These are phyloP conservation scores for Symbiotaphrina buchneri DNA, from an alignment of 495 filamentous ascomycete species.

Conservation along the genomic window DNA sequence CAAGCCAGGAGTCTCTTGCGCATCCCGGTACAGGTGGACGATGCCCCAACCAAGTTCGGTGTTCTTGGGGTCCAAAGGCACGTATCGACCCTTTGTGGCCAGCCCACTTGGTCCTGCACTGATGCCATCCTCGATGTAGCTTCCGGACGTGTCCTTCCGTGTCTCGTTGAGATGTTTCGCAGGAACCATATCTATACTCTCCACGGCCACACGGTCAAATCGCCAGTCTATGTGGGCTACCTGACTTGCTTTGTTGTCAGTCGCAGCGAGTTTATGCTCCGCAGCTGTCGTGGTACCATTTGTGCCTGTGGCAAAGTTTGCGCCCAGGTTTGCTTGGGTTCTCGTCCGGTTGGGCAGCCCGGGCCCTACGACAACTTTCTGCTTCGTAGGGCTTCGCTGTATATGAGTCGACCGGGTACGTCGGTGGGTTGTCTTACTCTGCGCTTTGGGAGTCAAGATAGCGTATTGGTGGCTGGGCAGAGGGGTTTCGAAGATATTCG, in stretches of 20 bases:
- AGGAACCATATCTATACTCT: constrained; percentile 44
- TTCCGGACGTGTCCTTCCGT: constrained; percentile 8
- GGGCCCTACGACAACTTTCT: too few relatives aligned
- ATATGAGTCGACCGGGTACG: background rate
- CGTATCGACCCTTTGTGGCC: constrained; percentile 55
- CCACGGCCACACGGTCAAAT: constrained; percentile 35
- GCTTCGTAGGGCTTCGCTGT: background rate
- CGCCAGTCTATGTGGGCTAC: constrained; percentile 27
- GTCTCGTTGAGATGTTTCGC: constrained; percentile 4
- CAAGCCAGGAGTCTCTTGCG: constrained; percentile 42
- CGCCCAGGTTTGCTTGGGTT: background rate
- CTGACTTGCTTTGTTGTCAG: constrained; percentile 7
- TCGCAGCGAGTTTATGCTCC: constrained; percentile 4
- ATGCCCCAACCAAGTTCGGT: constrained; percentile 81
- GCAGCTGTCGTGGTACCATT: constrained; percentile 2
- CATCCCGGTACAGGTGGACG: constrained; percentile 82
- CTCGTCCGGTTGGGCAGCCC: too few relatives aligned
- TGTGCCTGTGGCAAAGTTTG: background rate
- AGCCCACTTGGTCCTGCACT: constrained; percentile 22
- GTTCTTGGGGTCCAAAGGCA: constrained; percentile 50
- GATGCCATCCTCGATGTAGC: constrained; percentile 7
- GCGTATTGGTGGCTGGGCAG: constrained; percentile 1
- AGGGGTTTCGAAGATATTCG: constrained; percentile 11
- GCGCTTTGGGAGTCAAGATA: constrained; percentile 9
- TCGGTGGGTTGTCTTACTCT: constrained; percentile 2